Evolutionary conservation across 2,329 filamentous ascomycete genomes (phyloP).

Genomic region (Beauveria bassiana): DNA sequence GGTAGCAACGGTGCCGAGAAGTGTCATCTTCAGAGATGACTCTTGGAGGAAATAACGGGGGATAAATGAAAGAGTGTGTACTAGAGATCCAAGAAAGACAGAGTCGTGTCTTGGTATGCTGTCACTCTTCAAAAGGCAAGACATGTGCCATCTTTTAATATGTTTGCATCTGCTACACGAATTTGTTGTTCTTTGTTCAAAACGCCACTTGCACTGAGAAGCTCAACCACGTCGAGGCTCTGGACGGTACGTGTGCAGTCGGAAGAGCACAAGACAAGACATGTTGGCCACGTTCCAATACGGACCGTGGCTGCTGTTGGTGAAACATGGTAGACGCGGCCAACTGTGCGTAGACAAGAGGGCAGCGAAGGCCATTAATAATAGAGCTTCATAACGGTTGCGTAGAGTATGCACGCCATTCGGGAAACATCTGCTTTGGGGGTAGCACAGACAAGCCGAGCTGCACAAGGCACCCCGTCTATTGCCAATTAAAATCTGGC

Average conservation of each 20-base stretch:
- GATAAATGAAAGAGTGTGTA: neutral
- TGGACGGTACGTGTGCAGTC: neutral
- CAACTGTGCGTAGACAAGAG: neutral
- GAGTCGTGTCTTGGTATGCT: neutral
- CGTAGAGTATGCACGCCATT: neutral
- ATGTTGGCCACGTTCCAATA: neutral
- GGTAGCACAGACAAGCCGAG: no score
- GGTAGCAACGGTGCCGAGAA: neutral
- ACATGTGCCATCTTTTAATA: neutral
- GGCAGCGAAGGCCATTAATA: neutral
- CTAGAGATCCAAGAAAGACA: neutral
- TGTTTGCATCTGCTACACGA: neutral
- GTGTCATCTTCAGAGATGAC: neutral
- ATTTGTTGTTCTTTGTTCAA: neutral
- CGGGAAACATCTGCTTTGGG: no score
- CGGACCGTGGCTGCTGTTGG: conserved; percentile 1
- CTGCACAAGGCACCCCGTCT: no score
- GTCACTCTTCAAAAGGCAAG: neutral
- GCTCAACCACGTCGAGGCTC: neutral
- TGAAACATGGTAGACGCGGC: neutral
- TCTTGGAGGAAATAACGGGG: neutral
- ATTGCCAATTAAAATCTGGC: no score
- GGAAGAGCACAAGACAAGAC: neutral
- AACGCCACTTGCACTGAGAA: neutral
- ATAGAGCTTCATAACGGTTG: neutral